Evolutionary conservation across 2,329 filamentous ascomycete genomes (phyloP), one percentile per base, ranked within the genome.

Genomic region (Aspergillus intermedius): DNA sequence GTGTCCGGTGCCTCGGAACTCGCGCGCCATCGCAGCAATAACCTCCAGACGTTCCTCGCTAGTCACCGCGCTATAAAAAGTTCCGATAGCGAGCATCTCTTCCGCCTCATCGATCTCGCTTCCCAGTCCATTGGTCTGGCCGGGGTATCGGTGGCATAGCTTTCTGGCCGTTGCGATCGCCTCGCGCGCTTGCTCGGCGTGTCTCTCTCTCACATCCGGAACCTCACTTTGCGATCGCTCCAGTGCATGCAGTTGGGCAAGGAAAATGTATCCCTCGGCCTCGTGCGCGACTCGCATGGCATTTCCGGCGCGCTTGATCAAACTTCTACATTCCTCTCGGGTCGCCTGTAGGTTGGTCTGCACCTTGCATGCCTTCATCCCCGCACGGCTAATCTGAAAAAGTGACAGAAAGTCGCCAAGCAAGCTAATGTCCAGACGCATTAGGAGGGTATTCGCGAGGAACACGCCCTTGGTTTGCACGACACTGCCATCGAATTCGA

Each of bases 1-100:
- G 51, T 74, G 72, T 0, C 82, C 82, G 0, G 75, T 80, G 0
- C 77, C 75, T 0, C 46, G 51, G 34, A 81, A 75, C 51, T 78
- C 75, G 0, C 43, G 48, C 1, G 73, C 60, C 78, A 83, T 82
- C 2, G 80, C 79, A 1, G 53, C 46, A 45, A 77, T 71, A 2
- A 82, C 72, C 1, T 67, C 72, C 30, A 70, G 67, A 58, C 78
- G 73, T 65, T 85, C 79, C 3, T 74, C 71, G 8, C 66, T 70
- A 0, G 72, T 76, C 12, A 82, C 73, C 0, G 68, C 50, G 2
- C 64, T 60, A 60, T 81, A 79, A 53, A 80, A 79, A 0, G 69
- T 70, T 1, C 66, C 66, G 6, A 67, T 68, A 1, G 63, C 57
- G 9, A 85, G 61, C 66, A 79, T 75, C 25, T 57, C 66, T 49